phyloP scores from a whole-genome alignment of 2,329 filamentous ascomycete genomes.

The Penicillium sp. region DNA sequence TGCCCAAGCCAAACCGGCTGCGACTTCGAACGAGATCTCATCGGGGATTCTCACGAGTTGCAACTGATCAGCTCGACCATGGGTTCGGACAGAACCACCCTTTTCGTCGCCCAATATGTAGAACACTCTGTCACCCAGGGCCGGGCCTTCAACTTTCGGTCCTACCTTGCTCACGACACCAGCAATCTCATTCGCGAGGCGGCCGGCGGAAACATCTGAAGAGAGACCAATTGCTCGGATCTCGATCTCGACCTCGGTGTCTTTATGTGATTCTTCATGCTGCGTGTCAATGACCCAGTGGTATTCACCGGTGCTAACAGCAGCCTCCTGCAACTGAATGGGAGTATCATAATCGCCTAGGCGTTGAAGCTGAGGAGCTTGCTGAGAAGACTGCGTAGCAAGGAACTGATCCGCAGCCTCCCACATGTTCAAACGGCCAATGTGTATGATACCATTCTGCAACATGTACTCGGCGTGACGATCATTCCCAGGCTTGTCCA shows the following conservation, averaged over 20 bases:
- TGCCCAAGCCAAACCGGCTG: constrained; percentile 11
- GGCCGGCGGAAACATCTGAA: background rate
- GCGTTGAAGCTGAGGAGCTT: background rate
- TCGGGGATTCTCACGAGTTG: constrained; percentile 8
- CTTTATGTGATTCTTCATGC: background rate
- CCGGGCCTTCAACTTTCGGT: background rate
- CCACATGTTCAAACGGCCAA: constrained; percentile 18
- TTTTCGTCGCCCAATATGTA: background rate
- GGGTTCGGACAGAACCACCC: constrained; percentile 8
- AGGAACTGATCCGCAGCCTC: constrained; percentile 15
- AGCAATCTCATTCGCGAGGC: constrained; percentile 12
- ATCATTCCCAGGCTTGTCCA: background rate
- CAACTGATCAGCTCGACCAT: constrained; percentile 1
- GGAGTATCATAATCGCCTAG: constrained; percentile 7
- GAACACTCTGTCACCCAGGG: constrained; percentile 15
- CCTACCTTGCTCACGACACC: constrained; percentile 15
- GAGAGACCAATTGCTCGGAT: constrained; percentile 14
- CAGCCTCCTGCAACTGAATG: constrained; percentile 5
- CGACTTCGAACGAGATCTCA: constrained; percentile 8
- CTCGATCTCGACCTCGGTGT: constrained; percentile 12
- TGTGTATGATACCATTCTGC: constrained; percentile 9
- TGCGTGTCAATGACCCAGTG: constrained; percentile 10
- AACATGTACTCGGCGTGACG: constrained; percentile 21
- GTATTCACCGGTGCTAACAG: background rate
- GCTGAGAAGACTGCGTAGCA: constrained; percentile 2